Base-by-base conservation (phyloP, 1,139 yeast species). In the Sugiyamaella japonica region DNA sequence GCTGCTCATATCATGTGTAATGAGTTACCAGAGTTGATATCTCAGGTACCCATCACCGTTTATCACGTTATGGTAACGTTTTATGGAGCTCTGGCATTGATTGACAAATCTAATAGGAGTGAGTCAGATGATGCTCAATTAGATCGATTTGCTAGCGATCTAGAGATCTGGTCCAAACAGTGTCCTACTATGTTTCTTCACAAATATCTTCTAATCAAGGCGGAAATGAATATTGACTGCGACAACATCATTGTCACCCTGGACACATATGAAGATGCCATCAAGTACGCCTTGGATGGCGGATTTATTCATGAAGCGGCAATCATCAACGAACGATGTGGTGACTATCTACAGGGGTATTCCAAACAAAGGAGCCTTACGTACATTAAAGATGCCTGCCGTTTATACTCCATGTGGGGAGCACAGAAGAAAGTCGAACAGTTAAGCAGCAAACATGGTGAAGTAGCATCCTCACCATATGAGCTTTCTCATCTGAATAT, bases 191-290 rank as follows among this genome's bases (percentile, higher is more conserved):
- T 70, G 51, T 78, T 78, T 59, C 61, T 62, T 17, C 66, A 76
- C 36, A 76, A 76, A 61, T 65, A 65, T 51, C 58, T 72, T 37
- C 62, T 74, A 2, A 59, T 78, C 29, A 66, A 68, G 48, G 80
- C 81, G 0, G 66, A 75, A 45, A 51, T 67, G 47, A 60, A 63
- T 23, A 65, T 67, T 9, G 59, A 59, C 1, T 52, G 58, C 1
- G 48, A 58, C 9, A 66, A 76, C 7, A 71, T 73, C 20, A 65
- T 81, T 38, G 73, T 69, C 23, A 68, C 75, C 2, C 64, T 81
- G 13, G 84, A 80, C 56, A 60, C 69, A 13, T 81, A 76, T 63
- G 82, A 79, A 56, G 77, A 72, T 39, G 78, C 83, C 0, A 71
- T 80, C 17, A 77, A 74, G 20, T 53, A 58, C 3, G 78, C 81